Evolutionary conservation across 1,284 basidiomycete species (phyloP), one percentile per base, ranked within the genome.

Genomic region (Pascua guehoae): DNA sequence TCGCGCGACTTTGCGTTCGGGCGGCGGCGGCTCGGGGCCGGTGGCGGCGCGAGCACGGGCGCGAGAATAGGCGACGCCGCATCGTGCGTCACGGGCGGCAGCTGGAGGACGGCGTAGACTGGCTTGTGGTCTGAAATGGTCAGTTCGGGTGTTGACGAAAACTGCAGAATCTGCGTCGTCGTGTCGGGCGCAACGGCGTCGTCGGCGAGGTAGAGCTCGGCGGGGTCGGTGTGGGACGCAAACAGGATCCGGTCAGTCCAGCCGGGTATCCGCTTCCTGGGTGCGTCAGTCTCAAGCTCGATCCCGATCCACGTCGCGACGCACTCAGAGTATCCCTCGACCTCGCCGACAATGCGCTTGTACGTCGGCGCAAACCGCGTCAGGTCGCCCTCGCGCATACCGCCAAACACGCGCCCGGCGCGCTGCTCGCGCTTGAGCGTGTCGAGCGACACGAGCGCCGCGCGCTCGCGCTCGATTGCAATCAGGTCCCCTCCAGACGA

Each of bases 161-260:
- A 74, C 51, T 68, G 64, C 8, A 58, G 14, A 36, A 76, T 68
- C 41, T 64, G 55, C 14, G 74, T 73, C 4, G 70, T 71, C n/a
- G n/a, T 56, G 8, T 53, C 41, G 8, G 64, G 56, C 4, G 49
- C 53, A 18, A 61, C 49, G 8, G 61, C 45, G 12, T 63, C 42
- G 54, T 68, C 46, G 42, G 64, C 58, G 11, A 63, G 57, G 61
- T 61, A 69, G 40, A 70, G 58, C 47, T 53, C 49, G 8, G 60
- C 42, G 1, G 67, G 62, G 70, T 91, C 89, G n/a, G 82, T 81
- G 66, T 88, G 80, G 8, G 90, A 90, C 2, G 88, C 82, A 73
- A 92, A 96, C 65, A 98, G 79, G 48, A 98, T 85, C 45, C 95
- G 84, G 76, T 98, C 95, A 18, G 94, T 97, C 90, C 93, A 98